Conservation (phyloP, 2,329 filamentous ascomycete species). For the Pseudogymnoascus sp. region DNA sequence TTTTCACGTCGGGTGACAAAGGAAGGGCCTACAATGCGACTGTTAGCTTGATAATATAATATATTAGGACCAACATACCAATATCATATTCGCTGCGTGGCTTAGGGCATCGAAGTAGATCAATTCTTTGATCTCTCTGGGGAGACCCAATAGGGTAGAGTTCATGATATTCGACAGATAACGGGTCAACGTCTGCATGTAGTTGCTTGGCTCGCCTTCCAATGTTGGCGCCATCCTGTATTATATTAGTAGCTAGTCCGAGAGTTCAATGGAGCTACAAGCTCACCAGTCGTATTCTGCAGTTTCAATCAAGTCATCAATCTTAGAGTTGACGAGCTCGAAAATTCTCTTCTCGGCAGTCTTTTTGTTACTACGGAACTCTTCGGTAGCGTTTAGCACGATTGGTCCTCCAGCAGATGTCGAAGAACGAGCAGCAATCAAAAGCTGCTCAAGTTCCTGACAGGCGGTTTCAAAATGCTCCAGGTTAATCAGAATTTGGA, state of each 20-base stretch:
- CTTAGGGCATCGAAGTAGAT: constrained; percentile 96
- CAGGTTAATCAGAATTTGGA: constrained; percentile 95
- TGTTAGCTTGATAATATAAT: background rate
- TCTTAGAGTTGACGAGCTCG: constrained; percentile 96
- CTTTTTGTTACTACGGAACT: constrained; percentile 86
- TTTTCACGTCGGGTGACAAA: constrained; percentile 67
- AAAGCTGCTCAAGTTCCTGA: constrained; percentile 74
- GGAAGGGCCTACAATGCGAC: constrained; percentile 14
- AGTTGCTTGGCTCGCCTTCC: constrained; percentile 71
- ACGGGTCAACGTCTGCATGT: constrained; percentile 89
- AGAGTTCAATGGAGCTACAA: constrained; percentile 27
- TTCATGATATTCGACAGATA: constrained; percentile 97
- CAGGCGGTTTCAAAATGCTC: constrained; percentile 96
- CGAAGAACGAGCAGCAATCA: constrained; percentile 77
- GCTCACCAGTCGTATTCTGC: constrained; percentile 87
- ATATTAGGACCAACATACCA: constrained; percentile 38
- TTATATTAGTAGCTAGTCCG: constrained; percentile 12
- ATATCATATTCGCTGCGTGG: constrained; percentile 78
- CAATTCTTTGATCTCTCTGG: constrained; percentile 89
- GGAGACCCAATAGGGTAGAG: constrained; percentile 84
- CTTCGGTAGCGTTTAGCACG: constrained; percentile 70
- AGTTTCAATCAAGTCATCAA: constrained; percentile 92
- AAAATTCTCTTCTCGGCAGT: constrained; percentile 96
- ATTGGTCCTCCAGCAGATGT: constrained; percentile 73
- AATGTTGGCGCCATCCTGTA: constrained; percentile 48